phyloP scores from a whole-genome alignment of 306 rosid species.

The Castanea sativa region DNA sequence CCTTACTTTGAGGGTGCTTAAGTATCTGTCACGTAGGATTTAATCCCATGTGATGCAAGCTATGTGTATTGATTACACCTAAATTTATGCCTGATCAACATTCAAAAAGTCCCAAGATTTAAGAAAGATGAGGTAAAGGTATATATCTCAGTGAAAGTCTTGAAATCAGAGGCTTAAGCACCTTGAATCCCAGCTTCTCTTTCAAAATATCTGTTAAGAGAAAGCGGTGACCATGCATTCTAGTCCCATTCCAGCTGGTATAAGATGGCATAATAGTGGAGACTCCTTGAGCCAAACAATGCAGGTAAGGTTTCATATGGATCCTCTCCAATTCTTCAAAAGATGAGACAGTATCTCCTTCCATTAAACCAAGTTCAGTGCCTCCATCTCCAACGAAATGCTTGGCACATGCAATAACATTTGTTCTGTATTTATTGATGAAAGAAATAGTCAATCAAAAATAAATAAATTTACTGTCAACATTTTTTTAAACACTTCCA shows the following conservation, averaged over 20 bases:
- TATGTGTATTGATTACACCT: no score
- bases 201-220: constrained; percentile 73
- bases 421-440: constrained; percentile 42
- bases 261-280: constrained; percentile 83
- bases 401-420: constrained; percentile 80
- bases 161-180: background rate
- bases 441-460: constrained; percentile 1
- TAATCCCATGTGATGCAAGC: no score
- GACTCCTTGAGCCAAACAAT: constrained; percentile 77
- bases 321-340: constrained; percentile 69
- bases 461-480: background rate
- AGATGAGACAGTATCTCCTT: constrained; percentile 63
- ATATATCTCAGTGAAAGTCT: no score
- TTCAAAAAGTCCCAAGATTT: no score
- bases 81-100: no score
- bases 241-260: constrained; percentile 78
- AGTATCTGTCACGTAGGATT: no score
- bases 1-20: no score
- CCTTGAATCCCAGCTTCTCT: constrained; percentile 81
- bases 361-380: constrained; percentile 68
- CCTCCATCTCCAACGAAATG: constrained; percentile 97
- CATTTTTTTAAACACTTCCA: no score
- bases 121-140: no score
- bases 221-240: constrained; percentile 58
- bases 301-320: constrained; percentile 78